phyloP scores from a whole-genome alignment of 345 rosid species.

The Salix caprea region DNA sequence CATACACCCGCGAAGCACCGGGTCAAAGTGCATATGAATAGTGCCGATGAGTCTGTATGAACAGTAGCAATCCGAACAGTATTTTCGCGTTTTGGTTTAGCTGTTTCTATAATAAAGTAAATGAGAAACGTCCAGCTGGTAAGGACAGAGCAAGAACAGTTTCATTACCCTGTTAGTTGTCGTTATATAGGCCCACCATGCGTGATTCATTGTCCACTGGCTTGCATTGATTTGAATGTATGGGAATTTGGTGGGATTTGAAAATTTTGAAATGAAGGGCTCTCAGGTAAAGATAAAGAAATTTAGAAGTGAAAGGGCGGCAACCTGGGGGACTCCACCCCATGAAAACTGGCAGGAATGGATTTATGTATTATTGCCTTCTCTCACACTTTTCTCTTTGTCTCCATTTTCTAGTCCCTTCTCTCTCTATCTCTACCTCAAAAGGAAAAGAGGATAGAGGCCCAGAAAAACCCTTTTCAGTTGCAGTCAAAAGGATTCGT shows the following conservation, averaged over 20 bases:
- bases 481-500: too few relatives aligned
- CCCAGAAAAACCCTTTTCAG: background rate
- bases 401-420: background rate
- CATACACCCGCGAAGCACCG: too few relatives aligned
- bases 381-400: background rate
- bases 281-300: background rate
- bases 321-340: conserved; percentile 1
- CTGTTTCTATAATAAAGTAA: background rate
- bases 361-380: background rate
- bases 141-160: background rate
- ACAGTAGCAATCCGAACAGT: too few relatives aligned
- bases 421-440: background rate
- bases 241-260: background rate
- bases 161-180: background rate
- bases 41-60: too few relatives aligned
- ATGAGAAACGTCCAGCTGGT: background rate
- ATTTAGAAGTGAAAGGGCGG: background rate
- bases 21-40: too few relatives aligned
- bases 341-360: background rate
- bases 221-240: background rate
- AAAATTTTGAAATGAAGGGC: background rate
- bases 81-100: too few relatives aligned
- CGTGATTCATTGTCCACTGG: background rate
- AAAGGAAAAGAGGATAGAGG: background rate
- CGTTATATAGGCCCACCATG: background rate